Evolutionary conservation across 2,329 filamentous ascomycete genomes (phyloP).

Genomic region (Trichothecium roseum): DNA sequence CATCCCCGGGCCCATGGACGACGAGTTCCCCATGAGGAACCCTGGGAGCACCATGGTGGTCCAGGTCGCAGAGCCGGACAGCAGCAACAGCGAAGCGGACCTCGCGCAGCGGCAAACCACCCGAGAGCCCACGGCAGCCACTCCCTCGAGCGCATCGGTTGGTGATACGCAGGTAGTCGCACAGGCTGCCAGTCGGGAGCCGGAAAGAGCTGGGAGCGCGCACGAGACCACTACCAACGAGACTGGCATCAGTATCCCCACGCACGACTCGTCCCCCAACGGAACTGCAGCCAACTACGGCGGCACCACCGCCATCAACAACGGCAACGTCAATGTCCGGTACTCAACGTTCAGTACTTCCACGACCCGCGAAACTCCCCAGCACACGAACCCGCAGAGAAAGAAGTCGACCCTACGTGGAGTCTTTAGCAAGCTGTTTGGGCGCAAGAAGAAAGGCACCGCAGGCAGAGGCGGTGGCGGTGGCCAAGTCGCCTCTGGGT

Average conservation of each 20-base stretch:
- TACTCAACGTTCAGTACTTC: slow-evolving; percentile 37
- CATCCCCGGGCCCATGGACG: slow-evolving; percentile 34
- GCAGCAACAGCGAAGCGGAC: not conserved
- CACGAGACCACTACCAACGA: not conserved
- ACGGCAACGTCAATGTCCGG: slow-evolving; percentile 23
- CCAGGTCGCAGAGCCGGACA: not conserved
- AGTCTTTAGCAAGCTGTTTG: slow-evolving; percentile 47
- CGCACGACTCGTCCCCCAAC: too few species aligned
- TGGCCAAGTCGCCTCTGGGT: not conserved
- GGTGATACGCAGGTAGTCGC: not conserved
- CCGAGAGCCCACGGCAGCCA: too few species aligned
- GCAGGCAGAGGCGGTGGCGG: slow-evolving; percentile 8
- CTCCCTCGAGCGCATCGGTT: not conserved
- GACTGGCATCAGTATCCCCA: slow-evolving; percentile 8
- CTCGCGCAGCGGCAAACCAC: too few species aligned
- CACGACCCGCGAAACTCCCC: slow-evolving; percentile 7
- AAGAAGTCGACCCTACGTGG: slow-evolving; percentile 49
- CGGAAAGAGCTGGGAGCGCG: not conserved
- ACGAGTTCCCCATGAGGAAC: slow-evolving; percentile 43
- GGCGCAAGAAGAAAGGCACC: slow-evolving; percentile 48
- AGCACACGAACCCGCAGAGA: slow-evolving; percentile 28
- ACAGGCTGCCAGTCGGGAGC: not conserved
- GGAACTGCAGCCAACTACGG: not conserved
- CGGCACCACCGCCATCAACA: slow-evolving; percentile 14
- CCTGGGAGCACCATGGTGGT: slow-evolving; percentile 24